A percentile compares a stretch with the other conserved stretches of the same genome.
These are phyloP conservation scores for Periconia sp. DNA, from an alignment of 2,329 filamentous ascomycete genomes.

Conservation along the genomic window DNA sequence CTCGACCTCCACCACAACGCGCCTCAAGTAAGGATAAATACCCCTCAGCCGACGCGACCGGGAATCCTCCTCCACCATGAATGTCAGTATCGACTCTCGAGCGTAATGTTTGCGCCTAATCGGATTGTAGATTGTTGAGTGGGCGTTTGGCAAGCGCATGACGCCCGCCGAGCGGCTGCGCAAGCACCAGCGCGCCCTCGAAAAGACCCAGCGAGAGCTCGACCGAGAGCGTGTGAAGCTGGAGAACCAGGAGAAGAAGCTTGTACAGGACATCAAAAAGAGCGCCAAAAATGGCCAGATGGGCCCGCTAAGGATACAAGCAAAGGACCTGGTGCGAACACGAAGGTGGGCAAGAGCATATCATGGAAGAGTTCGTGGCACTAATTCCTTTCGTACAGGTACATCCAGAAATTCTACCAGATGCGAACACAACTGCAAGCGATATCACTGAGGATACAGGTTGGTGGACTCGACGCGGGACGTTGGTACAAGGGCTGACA, in stretches of 20 bases:
- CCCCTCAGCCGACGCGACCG: constrained; percentile 3
- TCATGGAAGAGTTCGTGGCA: background rate
- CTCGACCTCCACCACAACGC: too few relatives aligned
- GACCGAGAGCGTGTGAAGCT: constrained; percentile 94
- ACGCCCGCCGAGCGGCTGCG: constrained; percentile 90
- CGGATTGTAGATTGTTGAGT: constrained; percentile 83
- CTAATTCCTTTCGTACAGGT: constrained; percentile 58
- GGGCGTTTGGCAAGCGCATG: constrained; percentile 99
- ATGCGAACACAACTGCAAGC: constrained; percentile 98
- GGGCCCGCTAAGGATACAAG: constrained; percentile 98
- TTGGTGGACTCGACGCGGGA: constrained; percentile 47
- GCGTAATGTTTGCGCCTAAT: constrained; percentile 11
- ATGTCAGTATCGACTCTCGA: constrained; percentile 54
- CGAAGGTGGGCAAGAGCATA: constrained; percentile 62
- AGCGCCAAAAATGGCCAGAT: constrained; percentile 98
- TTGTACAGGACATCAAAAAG: constrained; percentile 95
- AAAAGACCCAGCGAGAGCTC: constrained; percentile 95
- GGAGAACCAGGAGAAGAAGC: constrained; percentile 98
- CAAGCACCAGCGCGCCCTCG: constrained; percentile 94
- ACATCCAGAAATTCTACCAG: constrained; percentile 97
- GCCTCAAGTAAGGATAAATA: too few relatives aligned
- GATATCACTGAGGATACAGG: constrained; percentile 92
- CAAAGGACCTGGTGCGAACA: constrained; percentile 93
- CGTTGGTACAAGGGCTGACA: constrained; percentile 20
- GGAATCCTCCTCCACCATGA: constrained; percentile 54